These are phyloP conservation scores for Nemania serpens DNA, from an alignment of 2,329 filamentous ascomycete genomes.

Conservation along the genomic window DNA sequence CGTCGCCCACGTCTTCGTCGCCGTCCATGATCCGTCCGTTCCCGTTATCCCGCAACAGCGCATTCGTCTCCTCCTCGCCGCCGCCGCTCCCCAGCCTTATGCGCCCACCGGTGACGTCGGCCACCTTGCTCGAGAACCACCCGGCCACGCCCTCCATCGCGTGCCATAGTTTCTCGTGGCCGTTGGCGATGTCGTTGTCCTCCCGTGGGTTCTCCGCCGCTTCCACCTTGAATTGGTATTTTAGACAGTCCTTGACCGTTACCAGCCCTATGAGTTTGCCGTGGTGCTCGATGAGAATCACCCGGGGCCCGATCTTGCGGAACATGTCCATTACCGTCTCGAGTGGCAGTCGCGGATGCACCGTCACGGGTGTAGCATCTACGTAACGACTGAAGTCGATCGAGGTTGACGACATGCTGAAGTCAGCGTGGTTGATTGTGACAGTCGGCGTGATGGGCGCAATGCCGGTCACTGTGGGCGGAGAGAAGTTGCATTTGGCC, in stretches of 20 bases:
- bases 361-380: conserved; percentile 85
- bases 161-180: conserved; percentile 69
- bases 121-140: conserved; percentile 64
- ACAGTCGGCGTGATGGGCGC: conserved; percentile 51
- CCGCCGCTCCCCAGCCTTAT: conserved; percentile 51
- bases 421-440: conserved; percentile 64
- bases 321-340: conserved; percentile 99
- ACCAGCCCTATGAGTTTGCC: conserved; percentile 83
- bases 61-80: conserved; percentile 41
- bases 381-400: conserved; percentile 87
- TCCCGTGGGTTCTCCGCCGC: conserved; percentile 75
- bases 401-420: conserved; percentile 58
- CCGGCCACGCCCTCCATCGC: conserved; percentile 56
- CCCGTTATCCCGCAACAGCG: conserved; percentile 31
- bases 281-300: conserved; percentile 90
- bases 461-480: conserved; percentile 45
- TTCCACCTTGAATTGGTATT: conserved; percentile 96
- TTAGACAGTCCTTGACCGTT: conserved; percentile 95
- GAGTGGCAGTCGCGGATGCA: conserved; percentile 86
- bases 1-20: conserved; percentile 54
- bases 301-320: conserved; percentile 93
- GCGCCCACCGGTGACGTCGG: conserved; percentile 58
- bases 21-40: conserved; percentile 53
- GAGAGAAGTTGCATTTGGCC: conserved; percentile 75
- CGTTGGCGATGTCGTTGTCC: conserved; percentile 58